These are phyloP conservation scores for Gentiana dahurica DNA, from an alignment of 257 asterid genomes.

Conservation along the genomic window DNA sequence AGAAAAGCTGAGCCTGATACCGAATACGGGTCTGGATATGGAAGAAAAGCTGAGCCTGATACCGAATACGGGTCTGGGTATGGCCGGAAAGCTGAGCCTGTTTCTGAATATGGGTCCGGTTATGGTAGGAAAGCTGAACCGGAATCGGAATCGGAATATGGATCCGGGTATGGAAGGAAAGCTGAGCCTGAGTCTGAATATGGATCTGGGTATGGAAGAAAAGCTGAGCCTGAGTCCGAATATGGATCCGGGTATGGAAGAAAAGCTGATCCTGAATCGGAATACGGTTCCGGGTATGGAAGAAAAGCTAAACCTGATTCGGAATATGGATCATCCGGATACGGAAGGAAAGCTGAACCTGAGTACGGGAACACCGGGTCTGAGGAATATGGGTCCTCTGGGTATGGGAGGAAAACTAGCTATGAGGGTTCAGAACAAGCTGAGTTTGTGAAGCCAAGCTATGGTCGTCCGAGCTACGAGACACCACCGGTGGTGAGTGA, in stretches of 20 bases:
- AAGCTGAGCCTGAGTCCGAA: constrained; percentile 9
- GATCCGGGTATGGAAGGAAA: constrained; percentile 22
- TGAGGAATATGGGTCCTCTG: constrained; percentile 17
- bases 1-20: constrained; percentile 2
- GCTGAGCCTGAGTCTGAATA: constrained; percentile 3
- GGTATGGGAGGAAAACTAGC: constrained; percentile 15
- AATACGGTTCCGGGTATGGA: constrained; percentile 20
- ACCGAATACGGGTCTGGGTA: constrained; percentile 18
- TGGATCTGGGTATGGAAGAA: constrained; percentile 20
- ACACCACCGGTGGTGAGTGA: constrained; percentile 5
- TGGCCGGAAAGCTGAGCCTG: constrained; percentile 19
- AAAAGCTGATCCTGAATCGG: constrained; percentile 13
- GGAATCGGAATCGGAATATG: constrained; percentile 13
- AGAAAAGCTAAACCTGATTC: constrained; percentile 10
- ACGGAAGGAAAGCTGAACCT: constrained; percentile 14
- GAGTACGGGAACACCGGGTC: constrained; percentile 18
- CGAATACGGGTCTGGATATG: constrained; percentile 22
- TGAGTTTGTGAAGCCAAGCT: constrained; percentile 22
- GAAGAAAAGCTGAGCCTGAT: constrained; percentile 9
- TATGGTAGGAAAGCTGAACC: constrained; percentile 16
- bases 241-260: constrained; percentile 36
- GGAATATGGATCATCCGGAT: constrained; percentile 18
- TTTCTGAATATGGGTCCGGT: constrained; percentile 21
- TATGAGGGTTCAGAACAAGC: too few species aligned
- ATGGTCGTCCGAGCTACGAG: constrained; percentile 25